Base-by-base conservation (phyloP, 192 early-diverging fungal genomes). In the Coemansia sp. region DNA sequence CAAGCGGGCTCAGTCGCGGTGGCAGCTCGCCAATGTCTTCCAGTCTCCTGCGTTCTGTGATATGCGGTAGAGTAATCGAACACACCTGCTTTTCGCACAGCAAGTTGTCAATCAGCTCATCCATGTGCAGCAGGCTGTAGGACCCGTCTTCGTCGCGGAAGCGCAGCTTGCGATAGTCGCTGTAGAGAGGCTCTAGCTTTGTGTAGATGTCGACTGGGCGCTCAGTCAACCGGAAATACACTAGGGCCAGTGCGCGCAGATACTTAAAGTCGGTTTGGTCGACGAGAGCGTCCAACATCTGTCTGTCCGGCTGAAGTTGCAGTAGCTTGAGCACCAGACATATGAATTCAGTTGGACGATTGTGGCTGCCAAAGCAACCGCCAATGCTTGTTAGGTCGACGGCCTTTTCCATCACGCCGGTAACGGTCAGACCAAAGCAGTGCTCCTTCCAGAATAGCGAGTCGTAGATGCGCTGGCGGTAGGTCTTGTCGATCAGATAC, bases 401-500 rank as follows among this genome's bases (percentile, higher is more conserved):
- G 14, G 92, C 96, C 55, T 90, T 90, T 56, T 93, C 93, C 60
- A 98, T 82, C 26, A 98, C 77, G 17, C 90, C 85, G 25, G 89
- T 91, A 28, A 91, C 90, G 37, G 90, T 93, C 15, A 98, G 78
- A 0, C 86, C 93, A 79, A 97, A 99, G 72, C 93, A 95, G 20
- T 88, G 81, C 49, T 97, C 92, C 56, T 99, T 99, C 95, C 94
- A 99, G 73, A 94, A 99, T 3, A 88, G 67, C 27, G 85, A 89
- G 50, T 96, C 92, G 63, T 90, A 90, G 42, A 96, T 96, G 27
- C 94, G 83, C 33, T 84, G 76, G 27, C 93, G 81, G 39, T 92
- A 84, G 59, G 94, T 94, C 57, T 94, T 96, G 74, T 97, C 94
- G 38, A 99, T 85, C 15, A 99, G 77, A 51, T 85, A 90, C 74